Conservation (phyloP, 371 early-diverging fungal species). For the Massospora cicadina region DNA sequence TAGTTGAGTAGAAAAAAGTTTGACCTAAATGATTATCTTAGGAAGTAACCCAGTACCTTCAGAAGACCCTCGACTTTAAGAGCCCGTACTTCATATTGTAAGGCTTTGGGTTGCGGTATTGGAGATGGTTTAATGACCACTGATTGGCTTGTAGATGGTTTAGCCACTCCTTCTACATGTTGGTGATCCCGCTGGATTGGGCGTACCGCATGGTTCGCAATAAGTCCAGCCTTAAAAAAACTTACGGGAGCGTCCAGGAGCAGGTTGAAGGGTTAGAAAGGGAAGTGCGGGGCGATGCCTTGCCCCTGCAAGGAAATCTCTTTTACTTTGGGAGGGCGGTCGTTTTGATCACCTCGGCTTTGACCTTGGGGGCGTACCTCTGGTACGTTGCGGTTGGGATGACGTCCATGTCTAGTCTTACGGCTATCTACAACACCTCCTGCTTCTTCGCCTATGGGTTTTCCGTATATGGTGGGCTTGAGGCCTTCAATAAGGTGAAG, state of each 20-base stretch:
- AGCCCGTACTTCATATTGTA: slow-evolving; percentile 68
- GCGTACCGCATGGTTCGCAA: slow-evolving; percentile 14
- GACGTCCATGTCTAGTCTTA: slow-evolving; percentile 55
- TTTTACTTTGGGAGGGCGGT: slow-evolving; percentile 19
- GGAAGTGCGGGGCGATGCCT: neutral
- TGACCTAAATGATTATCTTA: no score
- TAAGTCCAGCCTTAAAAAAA: slow-evolving; percentile 9
- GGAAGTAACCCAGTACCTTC: slow-evolving; percentile 45
- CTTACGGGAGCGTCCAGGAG: slow-evolving; percentile 10
- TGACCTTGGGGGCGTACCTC: slow-evolving; percentile 51
- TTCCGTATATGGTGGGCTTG: slow-evolving; percentile 42
- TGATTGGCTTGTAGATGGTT: slow-evolving; percentile 26
- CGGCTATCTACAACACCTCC: slow-evolving; percentile 64
- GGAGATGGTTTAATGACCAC: neutral
- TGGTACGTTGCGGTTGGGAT: slow-evolving; percentile 62
- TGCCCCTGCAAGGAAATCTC: slow-evolving; percentile 8
- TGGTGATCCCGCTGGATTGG: slow-evolving; percentile 46
- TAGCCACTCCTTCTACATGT: slow-evolving; percentile 47
- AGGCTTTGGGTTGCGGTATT: slow-evolving; percentile 10
- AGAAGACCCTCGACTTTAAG: slow-evolving; percentile 32
- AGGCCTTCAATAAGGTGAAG: slow-evolving; percentile 33
- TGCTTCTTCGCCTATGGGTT: slow-evolving; percentile 69
- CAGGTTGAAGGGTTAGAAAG: slow-evolving; percentile 7
- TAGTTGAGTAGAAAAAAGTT: no score
- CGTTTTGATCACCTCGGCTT: slow-evolving; percentile 26